Evolutionary conservation across 2,329 filamentous ascomycete species (phyloP).

Genomic region (Sclerotinia borealis): DNA sequence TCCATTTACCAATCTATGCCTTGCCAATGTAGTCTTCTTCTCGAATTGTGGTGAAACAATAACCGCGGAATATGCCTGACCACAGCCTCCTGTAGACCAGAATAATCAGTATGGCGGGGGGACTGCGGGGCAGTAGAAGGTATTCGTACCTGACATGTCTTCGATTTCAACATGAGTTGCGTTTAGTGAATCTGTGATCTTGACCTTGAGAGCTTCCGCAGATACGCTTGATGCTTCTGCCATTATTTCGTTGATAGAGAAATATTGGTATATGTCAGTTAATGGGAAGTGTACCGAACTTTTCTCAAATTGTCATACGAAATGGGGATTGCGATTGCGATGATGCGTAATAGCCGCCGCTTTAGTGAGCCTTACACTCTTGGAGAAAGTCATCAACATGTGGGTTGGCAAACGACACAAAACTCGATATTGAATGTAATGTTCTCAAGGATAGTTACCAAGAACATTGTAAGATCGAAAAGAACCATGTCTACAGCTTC

Average conservation of each 20-base stretch:
- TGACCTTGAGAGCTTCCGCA: slow-evolving; percentile 61
- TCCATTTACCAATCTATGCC: slow-evolving; percentile 63
- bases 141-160: slow-evolving; percentile 75
- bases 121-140: slow-evolving; percentile 18
- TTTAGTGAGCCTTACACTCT: background rate
- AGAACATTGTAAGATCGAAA: slow-evolving; percentile 13
- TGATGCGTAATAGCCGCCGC: slow-evolving; percentile 14
- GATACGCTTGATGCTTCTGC: slow-evolving; percentile 60
- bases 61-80: slow-evolving; percentile 63
- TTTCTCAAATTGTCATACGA: slow-evolving; percentile 3
- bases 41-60: slow-evolving; percentile 58
- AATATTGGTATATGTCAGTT: background rate
- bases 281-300: background rate
- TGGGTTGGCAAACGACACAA: background rate
- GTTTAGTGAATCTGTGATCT: slow-evolving; percentile 62
- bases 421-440: slow-evolving; percentile 16
- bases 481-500: slow-evolving; percentile 24
- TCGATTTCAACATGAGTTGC: slow-evolving; percentile 80
- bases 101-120: slow-evolving; percentile 8
- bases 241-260: slow-evolving; percentile 34
- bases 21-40: slow-evolving; percentile 55
- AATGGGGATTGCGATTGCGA: background rate
- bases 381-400: background rate
- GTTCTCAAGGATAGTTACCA: slow-evolving; percentile 17
- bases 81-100: slow-evolving; percentile 54